Evolutionary conservation across 257 asterid species (phyloP).

Genomic region (Henckelia pumila): DNA sequence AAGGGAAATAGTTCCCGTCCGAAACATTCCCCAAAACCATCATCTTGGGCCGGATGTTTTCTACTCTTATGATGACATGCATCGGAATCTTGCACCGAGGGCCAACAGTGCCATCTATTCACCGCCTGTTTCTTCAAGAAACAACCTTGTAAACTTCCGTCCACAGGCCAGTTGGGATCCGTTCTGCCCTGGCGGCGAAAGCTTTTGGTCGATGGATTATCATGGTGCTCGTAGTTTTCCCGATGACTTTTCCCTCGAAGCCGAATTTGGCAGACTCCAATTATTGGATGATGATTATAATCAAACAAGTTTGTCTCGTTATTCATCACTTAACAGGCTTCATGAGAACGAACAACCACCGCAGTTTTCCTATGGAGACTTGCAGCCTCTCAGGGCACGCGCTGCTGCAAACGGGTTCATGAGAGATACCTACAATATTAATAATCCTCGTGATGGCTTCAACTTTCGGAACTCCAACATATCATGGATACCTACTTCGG

Average conservation of each 20-base stretch:
- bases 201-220: neutral
- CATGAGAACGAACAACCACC: neutral
- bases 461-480: neutral
- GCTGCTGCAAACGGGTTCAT: constrained; percentile 4
- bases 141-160: too few species aligned
- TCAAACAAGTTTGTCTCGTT: too few species aligned
- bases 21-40: too few species aligned
- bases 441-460: too few species aligned
- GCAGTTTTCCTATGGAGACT: neutral
- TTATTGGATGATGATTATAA: too few species aligned
- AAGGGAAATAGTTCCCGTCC: neutral
- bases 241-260: neutral
- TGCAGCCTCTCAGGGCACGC: neutral
- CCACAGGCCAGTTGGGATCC: neutral
- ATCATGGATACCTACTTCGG: neutral
- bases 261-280: too few species aligned
- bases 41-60: neutral
- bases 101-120: neutral
- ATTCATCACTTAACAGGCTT: neutral
- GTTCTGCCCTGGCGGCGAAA: neutral
- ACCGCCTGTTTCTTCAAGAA: too few species aligned
- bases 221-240: neutral
- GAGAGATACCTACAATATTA: too few species aligned
- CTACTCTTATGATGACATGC: too few species aligned
- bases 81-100: neutral